phyloP scores from a whole-genome alignment of 495 filamentous ascomycete genomes.

The Hyaloscypha variabilis region DNA sequence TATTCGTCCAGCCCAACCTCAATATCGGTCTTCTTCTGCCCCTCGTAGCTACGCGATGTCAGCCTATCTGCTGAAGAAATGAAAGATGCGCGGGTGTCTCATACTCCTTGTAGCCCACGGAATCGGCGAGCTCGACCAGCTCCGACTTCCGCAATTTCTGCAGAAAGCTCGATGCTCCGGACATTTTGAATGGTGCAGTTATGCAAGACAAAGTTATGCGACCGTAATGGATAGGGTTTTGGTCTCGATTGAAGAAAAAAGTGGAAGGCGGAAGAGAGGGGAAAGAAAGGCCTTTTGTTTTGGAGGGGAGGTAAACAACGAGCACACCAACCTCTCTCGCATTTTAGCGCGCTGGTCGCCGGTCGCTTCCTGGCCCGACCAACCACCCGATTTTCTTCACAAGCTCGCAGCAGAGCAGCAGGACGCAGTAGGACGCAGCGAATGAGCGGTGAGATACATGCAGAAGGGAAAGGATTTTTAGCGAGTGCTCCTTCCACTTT shows the following conservation, averaged over 20 bases:
- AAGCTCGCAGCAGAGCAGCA: no score
- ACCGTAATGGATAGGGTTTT: constrained; percentile 36
- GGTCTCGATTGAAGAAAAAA: constrained; percentile 9
- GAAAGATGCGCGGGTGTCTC: constrained; percentile 31
- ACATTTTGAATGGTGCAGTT: constrained; percentile 44
- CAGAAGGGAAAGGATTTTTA: not conserved
- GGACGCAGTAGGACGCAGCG: not conserved
- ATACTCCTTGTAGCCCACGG: constrained; percentile 75
- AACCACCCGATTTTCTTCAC: not conserved
- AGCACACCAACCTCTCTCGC: no score
- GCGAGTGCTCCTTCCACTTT: not conserved
- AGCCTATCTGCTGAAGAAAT: constrained; percentile 14
- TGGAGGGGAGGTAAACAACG: no score
- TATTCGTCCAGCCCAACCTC: constrained; percentile 74
- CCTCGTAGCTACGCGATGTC: constrained; percentile 59
- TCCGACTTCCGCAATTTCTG: constrained; percentile 83
- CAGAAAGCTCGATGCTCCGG: constrained; percentile 67
- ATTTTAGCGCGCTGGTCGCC: constrained; percentile 1
- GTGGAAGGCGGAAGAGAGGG: not conserved
- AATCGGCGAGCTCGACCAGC: constrained; percentile 72
- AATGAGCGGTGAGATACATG: not conserved
- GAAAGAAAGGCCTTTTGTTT: no score
- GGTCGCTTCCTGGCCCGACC: not conserved
- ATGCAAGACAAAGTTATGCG: constrained; percentile 50
- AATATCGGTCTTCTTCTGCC: constrained; percentile 80